Base-by-base conservation (phyloP, 108 stramenopile species). In the Poteriospumella lacustris region DNA sequence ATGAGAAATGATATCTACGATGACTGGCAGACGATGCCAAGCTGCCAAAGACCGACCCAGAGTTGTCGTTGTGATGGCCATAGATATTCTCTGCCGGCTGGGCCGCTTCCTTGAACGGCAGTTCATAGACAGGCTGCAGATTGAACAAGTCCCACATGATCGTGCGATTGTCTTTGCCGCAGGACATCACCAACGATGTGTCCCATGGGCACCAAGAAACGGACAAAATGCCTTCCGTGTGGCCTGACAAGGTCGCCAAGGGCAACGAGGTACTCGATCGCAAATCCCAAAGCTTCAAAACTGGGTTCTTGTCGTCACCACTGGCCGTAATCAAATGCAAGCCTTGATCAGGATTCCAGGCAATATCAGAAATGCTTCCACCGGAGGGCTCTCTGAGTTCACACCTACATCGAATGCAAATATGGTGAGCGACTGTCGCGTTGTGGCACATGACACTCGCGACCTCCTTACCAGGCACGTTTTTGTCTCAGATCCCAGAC, bases 121-220 rank as follows among this genome's bases (percentile, higher is more conserved):
- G 87, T 59, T 98, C 95, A 44, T 89, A 92, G 60, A 96, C 91
- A n/a, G 92, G 85, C 80, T 86, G 80, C 12, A 91, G 68, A 15
- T 89, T 82, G 76, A 86, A 88, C 64, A 98, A 80, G 86, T 98
- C 97, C 97, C 97, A 98, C 24, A 98, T 79, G 43, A 96, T 85
- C 1, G 97, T 98, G 29, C 90, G 85, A 82, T 96, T 96, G 83
- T 98, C 97, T 83, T 94, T 95, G 28, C 91, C 95, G 79, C 91
- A 92, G 43, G 89, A 82, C 43, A 82, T 47, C 67, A 95, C 78
- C 44, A 93, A 60, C 19, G 90, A 83, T 44, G 94, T 87, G 84
- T 96, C 95, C 72, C 89, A 88, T 0, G 95, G 95, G 90, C 97
- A 98, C 97, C 97, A 98, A 42, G 85, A 86, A 76, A 95, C 82